A percentile compares a stretch with the other conserved stretches of the same genome.
Conservation (phyloP, 257 asterid genomes). For the Solanum bulbocastanum region DNA sequence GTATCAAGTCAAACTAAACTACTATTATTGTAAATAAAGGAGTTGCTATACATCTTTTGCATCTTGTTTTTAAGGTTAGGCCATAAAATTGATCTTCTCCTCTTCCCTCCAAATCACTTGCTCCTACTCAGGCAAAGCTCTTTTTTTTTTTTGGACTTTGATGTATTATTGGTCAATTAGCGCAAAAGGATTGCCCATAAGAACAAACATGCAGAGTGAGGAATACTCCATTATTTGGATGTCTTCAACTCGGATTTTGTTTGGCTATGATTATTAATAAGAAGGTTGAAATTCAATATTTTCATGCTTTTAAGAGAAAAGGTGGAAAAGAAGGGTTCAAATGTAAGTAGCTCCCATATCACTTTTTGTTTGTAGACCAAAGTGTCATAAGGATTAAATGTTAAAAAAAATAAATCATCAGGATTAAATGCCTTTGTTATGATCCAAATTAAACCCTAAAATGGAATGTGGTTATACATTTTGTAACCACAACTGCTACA, state of each 20-base stretch:
- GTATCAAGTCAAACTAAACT: neutral
- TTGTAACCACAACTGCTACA: neutral
- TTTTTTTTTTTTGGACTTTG: neutral
- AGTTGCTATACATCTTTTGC: neutral
- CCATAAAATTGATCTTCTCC: neutral
- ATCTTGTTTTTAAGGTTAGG: neutral
- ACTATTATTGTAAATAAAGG: neutral
- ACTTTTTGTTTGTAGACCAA: neutral
- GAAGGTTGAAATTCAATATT: neutral
- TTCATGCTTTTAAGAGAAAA: neutral
- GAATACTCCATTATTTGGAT: neutral
- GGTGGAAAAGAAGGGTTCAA: neutral
- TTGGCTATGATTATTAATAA: neutral
- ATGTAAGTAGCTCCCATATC: neutral
- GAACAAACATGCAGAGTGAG: neutral
- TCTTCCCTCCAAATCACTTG: neutral
- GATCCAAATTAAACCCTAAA: neutral
- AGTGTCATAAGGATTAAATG: neutral
- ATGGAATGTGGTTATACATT: neutral
- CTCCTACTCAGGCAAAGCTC: neutral
- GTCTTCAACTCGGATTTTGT: neutral
- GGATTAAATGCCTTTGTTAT: neutral
- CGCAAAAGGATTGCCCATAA: neutral
- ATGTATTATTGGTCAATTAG: neutral
- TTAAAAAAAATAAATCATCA: neutral